Base-by-base conservation (phyloP, 2,329 filamentous ascomycete species). In the Cyphellophora europaea region DNA sequence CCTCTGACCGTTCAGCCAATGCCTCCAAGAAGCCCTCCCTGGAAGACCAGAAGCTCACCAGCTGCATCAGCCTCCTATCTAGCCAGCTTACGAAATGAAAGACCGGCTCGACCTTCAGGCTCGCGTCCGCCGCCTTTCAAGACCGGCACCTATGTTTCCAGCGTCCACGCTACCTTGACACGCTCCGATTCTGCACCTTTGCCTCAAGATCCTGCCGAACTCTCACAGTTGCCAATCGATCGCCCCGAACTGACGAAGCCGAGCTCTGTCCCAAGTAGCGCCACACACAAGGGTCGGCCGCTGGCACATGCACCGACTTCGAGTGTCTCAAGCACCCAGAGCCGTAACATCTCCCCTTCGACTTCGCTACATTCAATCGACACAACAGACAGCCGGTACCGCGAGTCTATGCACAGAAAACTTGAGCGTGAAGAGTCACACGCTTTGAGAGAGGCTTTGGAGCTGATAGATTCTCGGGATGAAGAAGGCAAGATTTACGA, bases 391-490 rank as follows among this genome's bases (percentile, higher is more conserved):
- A 54, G 58, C 5, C 47, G 61, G 5, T 77, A 78, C 48, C 57
- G 65, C 23, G 74, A 78, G 48, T 70, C 63, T 43, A 63, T 62
- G 11, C 62, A 66, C 38, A 61, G 74, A 27, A 69, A 66, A 56
- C 62, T 71, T 48, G 74, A 78, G 51, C 70, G 68, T 45, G 67
- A 74, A 47, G 73, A 79, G 51, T 70, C 67, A 17, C 65, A 64
- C 6, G 69, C 68, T 12, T 49, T 79, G 32, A 61, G 72, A 11
- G 61, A 67, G 38, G 74, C 74, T 11, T 56, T 79, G 47, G 66
- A 75, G 44, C 69, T 71, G 39, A 65, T 78, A 60, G 72, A 77
- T 45, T 44, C 74, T 14, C 57, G 71, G 15, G 66, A 73, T 28
- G 74, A 79, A 34, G 57, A 64, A 45, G 40, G 51, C 14, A 62